A percentile compares a stretch with the other conserved stretches of the same genome.
Conservation (phyloP, 2,329 filamentous ascomycete species). For the Fusarium sp. region DNA sequence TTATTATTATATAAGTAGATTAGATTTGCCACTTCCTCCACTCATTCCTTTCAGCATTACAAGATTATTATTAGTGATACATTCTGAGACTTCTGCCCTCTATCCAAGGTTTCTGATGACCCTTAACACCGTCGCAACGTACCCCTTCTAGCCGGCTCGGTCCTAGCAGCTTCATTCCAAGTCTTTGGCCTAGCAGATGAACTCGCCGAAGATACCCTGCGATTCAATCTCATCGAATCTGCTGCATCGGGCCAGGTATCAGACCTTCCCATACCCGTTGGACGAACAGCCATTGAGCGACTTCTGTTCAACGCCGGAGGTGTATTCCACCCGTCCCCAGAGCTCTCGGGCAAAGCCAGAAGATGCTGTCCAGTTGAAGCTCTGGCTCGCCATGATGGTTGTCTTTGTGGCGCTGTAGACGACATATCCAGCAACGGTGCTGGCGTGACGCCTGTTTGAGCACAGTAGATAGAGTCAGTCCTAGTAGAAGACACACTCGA, state of each 20-base stretch:
- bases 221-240: fast-evolving
- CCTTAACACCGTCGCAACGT: not conserved
- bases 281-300: not conserved
- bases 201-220: not conserved
- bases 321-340: fast-evolving
- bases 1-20: not conserved
- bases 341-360: fast-evolving
- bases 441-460: not conserved
- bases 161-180: not conserved
- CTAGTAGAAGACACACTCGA: not conserved
- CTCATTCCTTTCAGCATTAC: not conserved
- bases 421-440: constrained; percentile 1
- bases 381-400: not conserved
- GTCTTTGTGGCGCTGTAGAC: not conserved
- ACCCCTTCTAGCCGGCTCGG: not conserved
- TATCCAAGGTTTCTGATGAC: not conserved
- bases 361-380: not conserved
- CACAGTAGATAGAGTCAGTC: constrained; percentile 10
- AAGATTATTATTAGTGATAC: not conserved
- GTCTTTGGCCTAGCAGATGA: not conserved
- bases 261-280: fast-evolving
- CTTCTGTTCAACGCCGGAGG: fast-evolving
- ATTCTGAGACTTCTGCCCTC: not conserved
- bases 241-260: too few relatives aligned
- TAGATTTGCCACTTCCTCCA: not conserved